Base-by-base conservation (phyloP, 2,329 filamentous ascomycete species). In the Ceratocystis cubensis region DNA sequence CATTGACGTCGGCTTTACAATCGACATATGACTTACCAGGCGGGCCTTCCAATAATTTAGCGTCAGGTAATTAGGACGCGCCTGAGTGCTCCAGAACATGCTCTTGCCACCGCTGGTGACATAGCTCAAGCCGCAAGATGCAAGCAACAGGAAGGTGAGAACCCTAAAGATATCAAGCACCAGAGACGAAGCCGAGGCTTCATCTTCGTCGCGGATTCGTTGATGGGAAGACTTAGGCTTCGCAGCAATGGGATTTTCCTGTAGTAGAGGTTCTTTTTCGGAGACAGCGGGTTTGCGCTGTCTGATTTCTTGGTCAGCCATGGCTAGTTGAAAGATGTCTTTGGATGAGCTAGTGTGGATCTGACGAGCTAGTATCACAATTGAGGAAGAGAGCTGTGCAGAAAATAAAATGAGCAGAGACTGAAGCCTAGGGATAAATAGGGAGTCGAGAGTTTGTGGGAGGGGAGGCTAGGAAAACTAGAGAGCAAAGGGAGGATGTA, bases 61-160 rank as follows among this genome's bases (percentile, higher is more conserved):
- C 73, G 80, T 73, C 76, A 87, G 72, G 78, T 88, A 85, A 77
- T 86, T 72, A 76, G 88, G 76, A 76, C 80, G 78, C 78, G 87
- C 70, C 80, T 78, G 77, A 73, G 81, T 75, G 69, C 79, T 85
- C 87, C 88, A 94, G 67, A 85, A 80, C 70, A 86, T 79, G 67
- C 83, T 86, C 73, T 89, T 83, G 69, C 87, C 87, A 69, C 81
- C 80, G 57, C 88, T 91, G 71, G 89, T 80, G 70, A 92, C 83
- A 75, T 92, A 93, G 76, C 88, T 91, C 65, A 92, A 78, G 20
- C 82, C 85, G 71, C 81, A 84, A 28, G 84, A 88, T 61, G 86
- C 82, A 56, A 89, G 71, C 44, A 87, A 70, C 15, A 92, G 75
- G 65, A 89, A 89, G 41, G 81, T 81, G 59, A 91, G 72, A 37